Conservation (phyloP, 768 basidiomycete species). For the Boletellus emodensis region DNA sequence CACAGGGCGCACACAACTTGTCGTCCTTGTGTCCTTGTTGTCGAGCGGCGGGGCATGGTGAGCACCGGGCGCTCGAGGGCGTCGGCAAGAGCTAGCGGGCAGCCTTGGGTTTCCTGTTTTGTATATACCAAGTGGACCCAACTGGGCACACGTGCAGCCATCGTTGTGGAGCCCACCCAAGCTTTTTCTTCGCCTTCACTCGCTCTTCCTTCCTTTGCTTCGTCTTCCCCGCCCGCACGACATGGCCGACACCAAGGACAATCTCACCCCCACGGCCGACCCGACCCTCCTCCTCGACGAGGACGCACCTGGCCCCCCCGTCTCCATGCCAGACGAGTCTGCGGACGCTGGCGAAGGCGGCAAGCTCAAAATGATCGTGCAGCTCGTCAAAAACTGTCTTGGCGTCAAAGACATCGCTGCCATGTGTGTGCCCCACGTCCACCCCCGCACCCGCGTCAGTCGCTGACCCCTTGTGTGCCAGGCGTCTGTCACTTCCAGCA, state of each 20-base stretch:
- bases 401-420: slow-evolving; percentile 95
- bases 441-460: slow-evolving; percentile 3
- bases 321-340: slow-evolving; percentile 69
- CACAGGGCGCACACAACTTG: too few species aligned
- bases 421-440: slow-evolving; percentile 53
- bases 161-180: slow-evolving; percentile 7
- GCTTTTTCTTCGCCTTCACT: slow-evolving; percentile 5
- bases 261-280: slow-evolving; percentile 7
- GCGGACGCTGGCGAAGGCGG: slow-evolving; percentile 80
- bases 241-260: slow-evolving; percentile 20
- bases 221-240: not conserved
- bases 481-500: slow-evolving; percentile 90
- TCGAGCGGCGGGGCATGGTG: too few species aligned
- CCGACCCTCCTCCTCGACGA: slow-evolving; percentile 35
- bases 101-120: slow-evolving; percentile 9
- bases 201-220: not conserved
- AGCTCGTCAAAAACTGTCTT: slow-evolving; percentile 84
- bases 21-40: too few species aligned
- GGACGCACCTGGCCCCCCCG: slow-evolving; percentile 50
- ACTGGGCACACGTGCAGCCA: slow-evolving; percentile 23
- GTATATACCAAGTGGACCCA: slow-evolving; percentile 4
- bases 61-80: too few species aligned
- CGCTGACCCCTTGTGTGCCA: slow-evolving; percentile 31
- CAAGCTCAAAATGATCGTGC: slow-evolving; percentile 90
- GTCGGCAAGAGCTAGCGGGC: not conserved